Evolutionary conservation across 345 rosid genomes (phyloP).

Genomic region (Alliaria petiolata): DNA sequence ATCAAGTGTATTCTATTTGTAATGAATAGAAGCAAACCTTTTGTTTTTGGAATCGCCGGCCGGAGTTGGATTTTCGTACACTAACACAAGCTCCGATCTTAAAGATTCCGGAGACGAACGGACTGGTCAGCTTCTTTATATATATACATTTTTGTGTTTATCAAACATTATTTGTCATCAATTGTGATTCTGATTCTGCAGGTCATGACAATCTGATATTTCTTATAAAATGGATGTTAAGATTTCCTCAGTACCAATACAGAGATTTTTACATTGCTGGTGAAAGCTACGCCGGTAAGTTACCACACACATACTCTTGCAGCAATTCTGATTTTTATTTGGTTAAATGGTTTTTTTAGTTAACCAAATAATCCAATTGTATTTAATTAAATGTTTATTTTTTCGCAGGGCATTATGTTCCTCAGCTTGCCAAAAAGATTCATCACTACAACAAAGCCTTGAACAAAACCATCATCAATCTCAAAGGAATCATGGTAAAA

Average conservation of each 20-base stretch:
- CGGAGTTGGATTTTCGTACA: constrained; percentile 94
- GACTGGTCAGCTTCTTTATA: constrained; percentile 42
- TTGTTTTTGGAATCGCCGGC: constrained; percentile 87
- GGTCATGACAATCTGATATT: constrained; percentile 77
- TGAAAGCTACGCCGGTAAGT: constrained; percentile 93
- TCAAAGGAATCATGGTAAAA: constrained; percentile 80
- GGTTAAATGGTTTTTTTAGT: background rate
- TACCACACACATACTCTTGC: too few species aligned
- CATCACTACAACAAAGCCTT: constrained; percentile 44
- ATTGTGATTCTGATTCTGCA: constrained; percentile 19
- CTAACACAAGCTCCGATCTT: constrained; percentile 73
- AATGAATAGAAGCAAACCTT: constrained; percentile 26
- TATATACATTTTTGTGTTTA: background rate
- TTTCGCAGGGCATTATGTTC: constrained; percentile 80
- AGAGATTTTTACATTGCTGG: constrained; percentile 85
- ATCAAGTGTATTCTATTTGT: too few species aligned
- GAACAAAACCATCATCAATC: constrained; percentile 50
- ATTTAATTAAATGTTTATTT: background rate
- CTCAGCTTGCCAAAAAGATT: constrained; percentile 83
- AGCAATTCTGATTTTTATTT: background rate
- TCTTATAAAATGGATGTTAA: constrained; percentile 73
- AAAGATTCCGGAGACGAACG: constrained; percentile 67
- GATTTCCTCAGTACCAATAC: constrained; percentile 77
- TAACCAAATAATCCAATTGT: background rate
- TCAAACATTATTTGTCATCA: too few species aligned